These are phyloP conservation scores for Leishmania turanica DNA, from an alignment of 208 protist genomes.

Conservation along the genomic window DNA sequence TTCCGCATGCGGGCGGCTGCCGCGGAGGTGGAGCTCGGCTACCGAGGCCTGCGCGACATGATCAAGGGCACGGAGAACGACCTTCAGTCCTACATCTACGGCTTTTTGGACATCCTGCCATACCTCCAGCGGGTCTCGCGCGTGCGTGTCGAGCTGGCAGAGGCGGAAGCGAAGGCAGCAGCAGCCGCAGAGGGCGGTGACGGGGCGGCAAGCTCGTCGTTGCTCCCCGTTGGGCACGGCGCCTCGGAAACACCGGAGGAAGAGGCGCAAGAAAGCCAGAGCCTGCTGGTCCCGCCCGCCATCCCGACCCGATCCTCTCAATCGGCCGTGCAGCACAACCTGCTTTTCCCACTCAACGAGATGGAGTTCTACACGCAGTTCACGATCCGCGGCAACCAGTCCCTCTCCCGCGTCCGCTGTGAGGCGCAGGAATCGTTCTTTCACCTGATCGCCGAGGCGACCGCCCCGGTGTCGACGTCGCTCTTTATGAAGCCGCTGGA, in stretches of 20 bases:
- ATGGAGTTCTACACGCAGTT: slow-evolving; percentile 35
- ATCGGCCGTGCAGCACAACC: slow-evolving; percentile 12
- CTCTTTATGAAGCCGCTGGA: slow-evolving; percentile 52
- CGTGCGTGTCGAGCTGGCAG: slow-evolving; percentile 23
- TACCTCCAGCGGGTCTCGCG: slow-evolving; percentile 28
- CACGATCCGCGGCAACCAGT: slow-evolving; percentile 40
- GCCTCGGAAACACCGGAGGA: neutral
- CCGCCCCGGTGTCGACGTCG: slow-evolving; percentile 41
- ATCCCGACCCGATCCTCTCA: slow-evolving; percentile 29
- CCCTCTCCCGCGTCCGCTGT: slow-evolving; percentile 30
- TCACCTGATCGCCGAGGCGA: slow-evolving; percentile 37
- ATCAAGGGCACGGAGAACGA: slow-evolving; percentile 53
- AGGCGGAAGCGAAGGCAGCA: slow-evolving; percentile 25
- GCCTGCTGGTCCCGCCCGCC: neutral
- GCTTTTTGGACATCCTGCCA: slow-evolving; percentile 29
- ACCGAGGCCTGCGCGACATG: slow-evolving; percentile 35
- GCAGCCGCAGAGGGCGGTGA: neutral
- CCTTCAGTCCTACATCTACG: slow-evolving; percentile 43
- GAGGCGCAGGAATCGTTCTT: slow-evolving; percentile 38
- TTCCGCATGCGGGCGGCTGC: slow-evolving; percentile 49
- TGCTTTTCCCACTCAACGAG: slow-evolving; percentile 25
- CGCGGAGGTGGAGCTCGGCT: slow-evolving; percentile 49
- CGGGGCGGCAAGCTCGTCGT: neutral
- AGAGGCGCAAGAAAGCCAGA: neutral
- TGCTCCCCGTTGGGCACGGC: neutral